Conservation (phyloP, 129 eudicot genomes). For the Centaurea solstitialis region DNA sequence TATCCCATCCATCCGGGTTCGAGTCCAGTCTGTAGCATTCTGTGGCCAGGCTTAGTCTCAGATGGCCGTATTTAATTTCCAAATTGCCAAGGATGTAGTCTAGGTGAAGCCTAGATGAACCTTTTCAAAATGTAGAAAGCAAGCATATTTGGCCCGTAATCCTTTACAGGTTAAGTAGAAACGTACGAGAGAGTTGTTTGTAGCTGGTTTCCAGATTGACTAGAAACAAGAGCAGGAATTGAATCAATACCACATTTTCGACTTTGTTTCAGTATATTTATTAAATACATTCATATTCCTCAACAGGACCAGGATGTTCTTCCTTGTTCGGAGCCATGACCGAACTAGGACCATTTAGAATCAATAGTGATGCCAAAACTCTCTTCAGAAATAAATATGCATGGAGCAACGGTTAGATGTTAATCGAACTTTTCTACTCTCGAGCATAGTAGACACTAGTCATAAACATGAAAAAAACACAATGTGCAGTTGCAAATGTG, state of each 20-base stretch:
- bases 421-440: neutral
- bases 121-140: neutral
- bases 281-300: neutral
- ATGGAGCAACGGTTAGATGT: slow-evolving; percentile 48
- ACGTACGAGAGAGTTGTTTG: neutral
- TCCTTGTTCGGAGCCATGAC: slow-evolving; percentile 45
- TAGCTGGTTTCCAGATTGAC: neutral
- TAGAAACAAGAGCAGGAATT: neutral
- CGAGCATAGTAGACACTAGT: neutral
- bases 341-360: slow-evolving; percentile 53
- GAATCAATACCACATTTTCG: neutral
- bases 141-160: neutral
- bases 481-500: slow-evolving; percentile 41
- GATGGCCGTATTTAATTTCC: no score
- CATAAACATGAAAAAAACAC: neutral
- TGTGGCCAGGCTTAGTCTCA: no score
- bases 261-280: neutral
- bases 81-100: no score
- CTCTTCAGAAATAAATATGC: slow-evolving; percentile 38
- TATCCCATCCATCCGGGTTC: no score
- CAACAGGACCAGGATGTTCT: slow-evolving; percentile 41
- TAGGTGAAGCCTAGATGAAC: no score
- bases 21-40: no score
- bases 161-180: neutral
- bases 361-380: slow-evolving; percentile 43